A percentile compares a stretch with the other conserved stretches of the same genome.
These are phyloP conservation scores for Ogataea wickerhamii DNA, from an alignment of 805 yeast species.

Conservation along the genomic window DNA sequence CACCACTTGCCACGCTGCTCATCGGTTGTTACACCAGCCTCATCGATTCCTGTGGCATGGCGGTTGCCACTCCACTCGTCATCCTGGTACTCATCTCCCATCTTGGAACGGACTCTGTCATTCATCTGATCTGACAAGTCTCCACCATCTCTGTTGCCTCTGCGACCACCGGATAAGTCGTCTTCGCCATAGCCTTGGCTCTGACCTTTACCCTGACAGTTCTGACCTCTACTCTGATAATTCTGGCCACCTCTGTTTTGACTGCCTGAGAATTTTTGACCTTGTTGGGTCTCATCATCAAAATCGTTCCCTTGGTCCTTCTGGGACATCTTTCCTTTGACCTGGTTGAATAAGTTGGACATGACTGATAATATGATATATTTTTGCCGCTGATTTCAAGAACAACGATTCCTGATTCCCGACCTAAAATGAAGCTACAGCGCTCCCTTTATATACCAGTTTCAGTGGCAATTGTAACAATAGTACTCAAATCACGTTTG, in stretches of 20 bases:
- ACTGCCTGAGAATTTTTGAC: too few species aligned
- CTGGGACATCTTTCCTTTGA: not conserved
- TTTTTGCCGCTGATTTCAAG: too few species aligned
- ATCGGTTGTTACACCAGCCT: slow-evolving; percentile 6
- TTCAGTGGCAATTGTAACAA: not conserved
- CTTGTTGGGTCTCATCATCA: slow-evolving; percentile 1
- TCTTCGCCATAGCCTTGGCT: slow-evolving; percentile 1
- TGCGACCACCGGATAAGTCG: not conserved
- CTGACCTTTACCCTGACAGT: slow-evolving; percentile 2
- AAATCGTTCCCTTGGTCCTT: not conserved
- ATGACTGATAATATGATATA: not conserved
- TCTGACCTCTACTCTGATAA: not conserved
- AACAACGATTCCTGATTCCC: too few species aligned
- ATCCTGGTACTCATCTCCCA: slow-evolving; percentile 9
- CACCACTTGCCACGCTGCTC: slow-evolving; percentile 9
- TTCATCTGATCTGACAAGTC: slow-evolving; percentile 7
- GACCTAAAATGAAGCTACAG: too few species aligned
- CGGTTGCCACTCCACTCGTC: slow-evolving; percentile 10
- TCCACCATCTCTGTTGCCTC: not conserved
- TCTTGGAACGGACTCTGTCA: slow-evolving; percentile 11
- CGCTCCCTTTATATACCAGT: not conserved
- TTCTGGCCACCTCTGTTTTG: not conserved
- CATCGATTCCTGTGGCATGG: slow-evolving; percentile 10
- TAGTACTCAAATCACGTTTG: not conserved
- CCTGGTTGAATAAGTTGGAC: slow-evolving; percentile 4